Base-by-base conservation (phyloP, 208 protist genomes). In the Trichomonas vaginalis region DNA sequence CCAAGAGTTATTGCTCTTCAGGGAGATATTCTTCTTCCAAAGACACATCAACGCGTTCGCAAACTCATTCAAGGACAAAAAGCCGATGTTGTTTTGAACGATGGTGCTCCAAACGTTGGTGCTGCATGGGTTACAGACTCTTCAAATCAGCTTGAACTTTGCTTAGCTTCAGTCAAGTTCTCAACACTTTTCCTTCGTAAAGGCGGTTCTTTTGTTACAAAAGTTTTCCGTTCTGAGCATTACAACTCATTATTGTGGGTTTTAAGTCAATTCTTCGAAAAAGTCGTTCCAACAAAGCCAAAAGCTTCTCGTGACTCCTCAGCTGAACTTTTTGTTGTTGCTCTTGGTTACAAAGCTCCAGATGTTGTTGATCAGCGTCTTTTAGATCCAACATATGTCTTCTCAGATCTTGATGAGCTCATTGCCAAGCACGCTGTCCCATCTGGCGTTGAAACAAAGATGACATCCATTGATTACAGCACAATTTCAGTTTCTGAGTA, bases 101-200 rank as follows among this genome's bases (percentile, higher is more conserved):
- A 99, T 98, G 99, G 99, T 98, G 98, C 99, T 45, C 99, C 99
- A 35, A 99, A 99, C 97, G 98, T 99, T 56, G 99, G 99, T 98
- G 98, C 97, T 95, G 98, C 98, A 40, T 99, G 99, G 99, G 97
- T 98, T 27, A 98, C 99, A 95, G 99, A 99, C 98, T 98, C 99
- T n/a, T 99, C 98, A 97, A 90, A 96, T 88, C 95, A 96, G 62
- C 83, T 96, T 95, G 98, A 99, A 21, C 97, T 99, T 9, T 98
- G 98, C 70, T 97, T 99, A 21, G 96, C 98, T 45, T 97, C 99
- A 37, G 97, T 98, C 6, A 99, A 99, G 97, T 98, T 99, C 96
- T 98, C 99, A 21, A 98, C 97, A 70, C 97, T 99, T 95, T 98
- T 99, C 96, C 97, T 99, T 8, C 21, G 46, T 14, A 79, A 90